Evolutionary conservation across 441 rosid species (phyloP).

Genomic region (Corymbia calophylla): DNA sequence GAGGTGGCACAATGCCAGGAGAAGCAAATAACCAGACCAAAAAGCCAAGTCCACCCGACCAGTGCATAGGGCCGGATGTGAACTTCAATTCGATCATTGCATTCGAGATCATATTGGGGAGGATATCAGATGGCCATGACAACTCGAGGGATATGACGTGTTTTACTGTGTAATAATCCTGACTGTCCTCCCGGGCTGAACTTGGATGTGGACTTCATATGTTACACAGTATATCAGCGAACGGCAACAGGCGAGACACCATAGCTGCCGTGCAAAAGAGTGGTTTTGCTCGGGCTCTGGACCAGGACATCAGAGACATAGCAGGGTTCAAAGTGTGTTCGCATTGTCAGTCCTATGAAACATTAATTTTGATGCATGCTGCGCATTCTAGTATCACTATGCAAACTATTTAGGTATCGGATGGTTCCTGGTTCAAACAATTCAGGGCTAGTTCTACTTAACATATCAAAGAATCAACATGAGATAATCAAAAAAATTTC

Average conservation of each 20-base stretch:
- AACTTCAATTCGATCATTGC: conserved; percentile 25
- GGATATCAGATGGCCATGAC: conserved; percentile 19
- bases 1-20: conserved; percentile 23
- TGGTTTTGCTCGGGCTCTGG: not conserved
- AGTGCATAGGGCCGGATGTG: conserved; percentile 21
- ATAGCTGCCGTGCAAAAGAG: not conserved
- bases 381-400: not conserved
- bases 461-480: not conserved
- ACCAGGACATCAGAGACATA: conserved; percentile 2
- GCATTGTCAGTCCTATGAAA: not conserved
- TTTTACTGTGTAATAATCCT: conserved; percentile 18
- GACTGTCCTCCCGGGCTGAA: conserved; percentile 32
- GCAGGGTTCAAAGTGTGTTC: conserved; percentile 11
- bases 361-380: not conserved
- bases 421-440: not conserved
- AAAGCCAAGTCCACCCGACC: conserved; percentile 18
- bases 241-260: not conserved
- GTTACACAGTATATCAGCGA: conserved; percentile 7
- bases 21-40: conserved; percentile 20
- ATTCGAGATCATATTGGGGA: conserved; percentile 16
- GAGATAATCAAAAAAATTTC: not conserved
- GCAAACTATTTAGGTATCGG: not conserved
- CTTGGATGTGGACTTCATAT: conserved; percentile 32
- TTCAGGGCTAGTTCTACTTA: not conserved
- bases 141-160: conserved; percentile 21